These are phyloP conservation scores for Kazachstania sp. DNA, from an alignment of 1,139 yeast species.

Conservation along the genomic window DNA sequence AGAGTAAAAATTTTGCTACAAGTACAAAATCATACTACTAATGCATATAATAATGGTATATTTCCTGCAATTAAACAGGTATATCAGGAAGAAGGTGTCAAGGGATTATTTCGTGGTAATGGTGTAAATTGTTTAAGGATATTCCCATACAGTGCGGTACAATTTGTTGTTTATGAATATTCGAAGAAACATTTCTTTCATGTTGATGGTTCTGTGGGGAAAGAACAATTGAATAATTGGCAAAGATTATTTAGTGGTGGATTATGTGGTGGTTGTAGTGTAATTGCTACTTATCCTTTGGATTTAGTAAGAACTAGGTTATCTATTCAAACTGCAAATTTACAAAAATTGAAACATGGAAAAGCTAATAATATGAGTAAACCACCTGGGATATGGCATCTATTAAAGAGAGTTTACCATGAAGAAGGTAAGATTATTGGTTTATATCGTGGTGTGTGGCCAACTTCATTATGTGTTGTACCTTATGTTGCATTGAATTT, in stretches of 20 bases:
- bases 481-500: conserved; percentile 94
- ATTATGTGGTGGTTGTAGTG: conserved; percentile 73
- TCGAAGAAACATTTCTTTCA: conserved; percentile 45
- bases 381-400: conserved; percentile 63
- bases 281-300: conserved; percentile 79
- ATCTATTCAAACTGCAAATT: conserved; percentile 79
- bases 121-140: conserved; percentile 82
- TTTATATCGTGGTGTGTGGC: conserved; percentile 74
- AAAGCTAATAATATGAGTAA: conserved; percentile 31
- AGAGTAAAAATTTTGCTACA: conserved; percentile 88
- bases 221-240: conserved; percentile 26
- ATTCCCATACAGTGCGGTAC: conserved; percentile 92
- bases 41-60: conserved; percentile 61
- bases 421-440: conserved; percentile 79
- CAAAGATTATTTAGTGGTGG: conserved; percentile 73
- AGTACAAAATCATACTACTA: conserved; percentile 54
- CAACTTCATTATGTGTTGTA: conserved; percentile 89
- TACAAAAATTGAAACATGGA: conserved; percentile 44
- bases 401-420: conserved; percentile 50
- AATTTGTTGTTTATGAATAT: conserved; percentile 76
- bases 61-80: conserved; percentile 66
- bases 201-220: conserved; percentile 23
- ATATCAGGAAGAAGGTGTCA: conserved; percentile 84
- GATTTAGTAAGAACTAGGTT: conserved; percentile 86
- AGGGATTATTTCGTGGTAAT: conserved; percentile 85